Evolutionary conservation across 169 alveolate species (phyloP).

Genomic region (Eimeria falciformis): DNA sequence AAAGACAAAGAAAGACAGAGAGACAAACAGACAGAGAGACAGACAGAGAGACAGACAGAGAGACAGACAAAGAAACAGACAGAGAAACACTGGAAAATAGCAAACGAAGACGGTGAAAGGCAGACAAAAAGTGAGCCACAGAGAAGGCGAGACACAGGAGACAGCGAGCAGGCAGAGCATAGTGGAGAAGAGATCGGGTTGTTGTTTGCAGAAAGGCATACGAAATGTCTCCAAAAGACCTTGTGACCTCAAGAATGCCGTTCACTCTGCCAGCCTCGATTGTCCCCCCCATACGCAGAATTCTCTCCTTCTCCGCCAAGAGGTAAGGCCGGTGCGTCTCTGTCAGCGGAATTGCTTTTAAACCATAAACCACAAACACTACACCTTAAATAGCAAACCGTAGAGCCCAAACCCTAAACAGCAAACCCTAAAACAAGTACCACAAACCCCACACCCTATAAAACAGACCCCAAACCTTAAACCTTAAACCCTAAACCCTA

Average conservation of each 20-base stretch:
- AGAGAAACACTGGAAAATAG: too few species aligned
- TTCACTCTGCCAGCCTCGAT: constrained; percentile 97
- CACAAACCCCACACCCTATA: not conserved
- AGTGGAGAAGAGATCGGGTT: too few species aligned
- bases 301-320: constrained; percentile 94
- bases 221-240: constrained; percentile 98
- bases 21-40: not conserved
- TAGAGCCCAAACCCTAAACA: not conserved
- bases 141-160: too few species aligned
- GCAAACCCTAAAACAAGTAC: too few species aligned
- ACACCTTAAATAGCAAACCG: not conserved
- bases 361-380: not conserved
- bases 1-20: not conserved
- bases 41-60: too few species aligned
- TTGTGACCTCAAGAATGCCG: constrained; percentile 95
- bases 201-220: constrained; percentile 81
- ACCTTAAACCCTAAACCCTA: not conserved
- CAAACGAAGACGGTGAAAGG: too few species aligned
- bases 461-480: not conserved
- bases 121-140: not conserved
- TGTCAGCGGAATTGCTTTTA: constrained; percentile 92
- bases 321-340: constrained; percentile 98
- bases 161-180: too few species aligned
- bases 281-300: constrained; percentile 95
- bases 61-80: too few species aligned